Evolutionary conservation across 305 asterid species (phyloP), one percentile per base, ranked within the genome.

Genomic region (Ajuga reptans): DNA sequence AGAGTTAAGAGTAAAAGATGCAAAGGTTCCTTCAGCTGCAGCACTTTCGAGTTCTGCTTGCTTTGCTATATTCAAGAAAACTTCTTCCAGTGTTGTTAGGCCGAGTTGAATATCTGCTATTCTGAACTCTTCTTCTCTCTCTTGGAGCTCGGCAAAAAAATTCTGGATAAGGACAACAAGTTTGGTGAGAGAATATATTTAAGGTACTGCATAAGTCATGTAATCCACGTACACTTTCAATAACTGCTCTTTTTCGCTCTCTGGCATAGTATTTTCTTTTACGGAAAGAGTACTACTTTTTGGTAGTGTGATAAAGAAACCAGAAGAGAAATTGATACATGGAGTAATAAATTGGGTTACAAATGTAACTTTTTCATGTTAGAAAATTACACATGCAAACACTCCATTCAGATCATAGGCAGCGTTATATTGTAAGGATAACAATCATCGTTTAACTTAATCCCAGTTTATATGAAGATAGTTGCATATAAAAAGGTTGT

Each of bases 21-120:
- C 88, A 42, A 77, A 74, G 74, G 74, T 72, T 74, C 85, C 90
- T 68, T 82, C 88, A 8, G 90, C 81, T 6, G 81, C 80, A 66
- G 87, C 87, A 17, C 57, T 77, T 83, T 92, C 96, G 46, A 88
- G 56, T 75, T 88, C 98, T 55, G 98, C 96, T 78, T 83, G 81
- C 68, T 83, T 84, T 39, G 90, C 90, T 39, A 92, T 83, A 43
- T 86, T 92, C 18, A 90, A 81, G 73, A 92, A 92, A 21, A 92
- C 98, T 83, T 90, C 97, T 88, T 92, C 98, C 4, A 92, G 90
- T 8, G 98, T 89, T 10, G 97, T 85, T 47, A 92, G 91, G 41
- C 97, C 96, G 24, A 89, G 86, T 73, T 92, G 97, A 85, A 92
- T 80, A 69, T 86, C 95, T 31, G 90, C 39, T 80, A 92, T 90